Evolutionary conservation across 768 basidiomycete genomes (phyloP).

Genomic region (Boletus rex-veris): DNA sequence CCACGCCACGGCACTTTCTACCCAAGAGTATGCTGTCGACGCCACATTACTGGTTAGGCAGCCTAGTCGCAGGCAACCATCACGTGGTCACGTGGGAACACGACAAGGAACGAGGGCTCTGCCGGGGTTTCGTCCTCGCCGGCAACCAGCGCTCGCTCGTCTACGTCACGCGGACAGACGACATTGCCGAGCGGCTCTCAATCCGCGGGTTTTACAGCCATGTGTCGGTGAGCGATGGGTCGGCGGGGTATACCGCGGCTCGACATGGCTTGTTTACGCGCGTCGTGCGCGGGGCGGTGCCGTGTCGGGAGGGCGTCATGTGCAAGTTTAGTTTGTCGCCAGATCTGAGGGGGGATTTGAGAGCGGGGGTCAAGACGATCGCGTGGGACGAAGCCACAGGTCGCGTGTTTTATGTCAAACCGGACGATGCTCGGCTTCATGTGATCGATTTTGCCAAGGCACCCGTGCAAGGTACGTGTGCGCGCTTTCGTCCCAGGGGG

Average conservation of each 20-base stretch:
- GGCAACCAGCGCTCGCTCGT: slow-evolving; percentile 34
- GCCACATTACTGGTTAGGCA: slow-evolving; percentile 30
- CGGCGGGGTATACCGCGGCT: slow-evolving; percentile 19
- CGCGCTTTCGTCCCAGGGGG: not conserved
- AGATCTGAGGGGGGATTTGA: slow-evolving; percentile 17
- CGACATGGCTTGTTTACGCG: slow-evolving; percentile 20
- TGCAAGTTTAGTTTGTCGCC: slow-evolving; percentile 23
- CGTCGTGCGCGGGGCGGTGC: slow-evolving; percentile 18
- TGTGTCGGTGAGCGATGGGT: slow-evolving; percentile 36
- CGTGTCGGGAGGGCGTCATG: slow-evolving; percentile 18
- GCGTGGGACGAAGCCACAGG: slow-evolving; percentile 68
- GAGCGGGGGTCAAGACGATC: slow-evolving; percentile 43
- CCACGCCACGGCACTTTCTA: slow-evolving; percentile 20
- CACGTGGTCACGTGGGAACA: slow-evolving; percentile 28
- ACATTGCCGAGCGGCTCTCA: slow-evolving; percentile 25
- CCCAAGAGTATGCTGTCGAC: slow-evolving; percentile 23
- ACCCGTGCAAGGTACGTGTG: slow-evolving; percentile 31
- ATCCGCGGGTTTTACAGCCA: slow-evolving; percentile 33
- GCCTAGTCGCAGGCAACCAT: slow-evolving; percentile 21
- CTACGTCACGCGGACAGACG: slow-evolving; percentile 25
- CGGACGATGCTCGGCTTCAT: slow-evolving; percentile 37
- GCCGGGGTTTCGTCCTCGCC: slow-evolving; percentile 31
- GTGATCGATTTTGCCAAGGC: slow-evolving; percentile 48
- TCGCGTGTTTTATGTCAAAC: slow-evolving; percentile 50
- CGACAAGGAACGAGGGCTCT: slow-evolving; percentile 19